A percentile compares a stretch with the other conserved stretches of the same genome.
phyloP scores from a whole-genome alignment of 768 basidiomycete species.

The Chlorophyllum brunneum region DNA sequence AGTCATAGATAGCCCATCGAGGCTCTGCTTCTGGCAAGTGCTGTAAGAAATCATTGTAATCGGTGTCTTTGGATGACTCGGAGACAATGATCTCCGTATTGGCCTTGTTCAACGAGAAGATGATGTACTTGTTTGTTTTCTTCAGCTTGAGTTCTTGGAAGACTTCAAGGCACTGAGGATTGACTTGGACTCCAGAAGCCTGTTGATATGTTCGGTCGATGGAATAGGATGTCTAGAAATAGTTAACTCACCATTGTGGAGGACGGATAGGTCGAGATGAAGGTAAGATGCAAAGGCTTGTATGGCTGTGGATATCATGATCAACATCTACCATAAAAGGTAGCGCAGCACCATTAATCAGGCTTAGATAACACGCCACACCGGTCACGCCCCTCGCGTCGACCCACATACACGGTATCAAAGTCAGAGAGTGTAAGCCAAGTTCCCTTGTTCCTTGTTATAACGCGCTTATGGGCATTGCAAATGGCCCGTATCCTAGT shows the following conservation, averaged over 20 bases:
- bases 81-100: conserved; percentile 75
- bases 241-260: conserved; percentile 25
- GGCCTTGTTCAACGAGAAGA: conserved; percentile 62
- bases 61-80: conserved; percentile 38
- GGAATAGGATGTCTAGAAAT: background rate
- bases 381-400: no score
- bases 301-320: conserved; percentile 23
- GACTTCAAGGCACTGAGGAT: conserved; percentile 49
- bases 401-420: no score
- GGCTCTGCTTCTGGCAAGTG: conserved; percentile 74
- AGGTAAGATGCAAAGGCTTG: conserved; percentile 25
- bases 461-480: no score
- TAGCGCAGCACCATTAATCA: conserved; percentile 3
- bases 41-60: conserved; percentile 69
- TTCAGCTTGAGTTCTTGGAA: conserved; percentile 74
- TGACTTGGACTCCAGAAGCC: conserved; percentile 67
- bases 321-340: conserved; percentile 13
- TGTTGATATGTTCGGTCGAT: conserved; percentile 17
- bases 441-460: no score
- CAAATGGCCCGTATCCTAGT: no score
- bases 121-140: conserved; percentile 66
- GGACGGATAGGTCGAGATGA: conserved; percentile 15
- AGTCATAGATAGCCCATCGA: conserved; percentile 92
- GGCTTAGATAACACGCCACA: conserved; percentile 14
- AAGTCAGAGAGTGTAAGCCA: no score